phyloP scores from a whole-genome alignment of 2,329 filamentous ascomycete genomes.

The Rugonectria rugulosa region DNA sequence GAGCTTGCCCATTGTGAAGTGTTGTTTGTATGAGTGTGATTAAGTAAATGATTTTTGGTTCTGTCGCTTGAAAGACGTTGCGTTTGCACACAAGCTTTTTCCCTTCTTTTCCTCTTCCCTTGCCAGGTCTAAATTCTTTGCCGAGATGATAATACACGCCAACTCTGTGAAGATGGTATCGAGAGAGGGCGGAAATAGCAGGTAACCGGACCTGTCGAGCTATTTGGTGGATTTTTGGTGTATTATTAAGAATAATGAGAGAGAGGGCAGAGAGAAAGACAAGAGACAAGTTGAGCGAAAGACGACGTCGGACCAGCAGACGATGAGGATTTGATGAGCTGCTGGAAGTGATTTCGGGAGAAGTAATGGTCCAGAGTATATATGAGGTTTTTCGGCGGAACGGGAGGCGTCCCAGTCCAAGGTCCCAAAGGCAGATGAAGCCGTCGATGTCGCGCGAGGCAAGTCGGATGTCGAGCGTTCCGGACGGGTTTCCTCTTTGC shows the following conservation, averaged over 20 bases:
- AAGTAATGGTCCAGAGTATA: background rate
- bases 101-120: slow-evolving; percentile 5
- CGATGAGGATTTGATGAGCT: slow-evolving; percentile 1
- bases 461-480: slow-evolving; percentile 42
- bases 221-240: background rate
- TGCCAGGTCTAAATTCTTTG: slow-evolving; percentile 3
- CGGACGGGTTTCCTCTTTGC: slow-evolving; percentile 17
- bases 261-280: slow-evolving; percentile 13
- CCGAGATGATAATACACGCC: slow-evolving; percentile 25
- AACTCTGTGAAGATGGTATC: slow-evolving; percentile 39
- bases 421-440: slow-evolving; percentile 21
- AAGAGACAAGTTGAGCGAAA: slow-evolving; percentile 27
- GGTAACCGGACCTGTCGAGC: slow-evolving; percentile 61
- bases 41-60: slow-evolving; percentile 17
- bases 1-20: slow-evolving; percentile 82
- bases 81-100: background rate
- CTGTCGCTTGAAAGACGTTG: slow-evolving; percentile 16
- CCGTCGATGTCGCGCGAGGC: slow-evolving; percentile 42
- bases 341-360: background rate
- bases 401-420: background rate
- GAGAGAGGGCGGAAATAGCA: slow-evolving; percentile 46
- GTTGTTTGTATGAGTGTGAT: slow-evolving; percentile 18
- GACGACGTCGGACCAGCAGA: slow-evolving; percentile 22
- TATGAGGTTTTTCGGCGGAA: background rate
- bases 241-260: slow-evolving; percentile 56